Conservation (phyloP, 768 basidiomycete species). For the Steccherinum ochraceum region DNA sequence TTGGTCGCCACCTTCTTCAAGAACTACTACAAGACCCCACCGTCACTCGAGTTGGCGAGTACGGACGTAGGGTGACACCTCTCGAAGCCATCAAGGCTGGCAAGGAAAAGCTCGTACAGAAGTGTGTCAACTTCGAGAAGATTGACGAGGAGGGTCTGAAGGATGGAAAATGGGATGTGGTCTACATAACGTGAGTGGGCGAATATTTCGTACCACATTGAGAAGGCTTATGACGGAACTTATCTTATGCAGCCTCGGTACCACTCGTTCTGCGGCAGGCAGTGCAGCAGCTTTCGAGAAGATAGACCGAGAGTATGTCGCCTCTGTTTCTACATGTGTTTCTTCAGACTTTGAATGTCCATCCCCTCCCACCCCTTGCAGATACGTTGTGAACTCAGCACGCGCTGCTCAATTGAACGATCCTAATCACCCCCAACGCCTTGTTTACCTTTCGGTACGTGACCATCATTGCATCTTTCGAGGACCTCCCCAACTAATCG, state of each 20-base stretch:
- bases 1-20: conserved; percentile 53
- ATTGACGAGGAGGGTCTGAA: conserved; percentile 63
- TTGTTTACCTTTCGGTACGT: conserved; percentile 68
- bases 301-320: conserved; percentile 66
- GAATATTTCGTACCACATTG: no score
- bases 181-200: conserved; percentile 63
- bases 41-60: conserved; percentile 59
- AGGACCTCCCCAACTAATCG: no score
- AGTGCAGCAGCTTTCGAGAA: conserved; percentile 57
- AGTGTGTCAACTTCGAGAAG: conserved; percentile 19
- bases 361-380: no score
- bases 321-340: no score
- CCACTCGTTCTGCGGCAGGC: conserved; percentile 55
- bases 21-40: conserved; percentile 53
- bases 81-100: conserved; percentile 24
- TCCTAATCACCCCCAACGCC: conserved; percentile 40
- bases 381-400: conserved; percentile 74
- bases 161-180: conserved; percentile 63
- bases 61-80: conserved; percentile 57
- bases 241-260: conserved; percentile 58
- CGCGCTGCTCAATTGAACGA: conserved; percentile 51
- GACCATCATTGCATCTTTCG: background rate
- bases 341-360: background rate
- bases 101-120: conserved; percentile 61
- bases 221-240: no score